Percentiles rank a stretch among this genome's conserved stretches.
Conservation (phyloP, 2,329 filamentous ascomycete genomes). For the Penicillium sp. region DNA sequence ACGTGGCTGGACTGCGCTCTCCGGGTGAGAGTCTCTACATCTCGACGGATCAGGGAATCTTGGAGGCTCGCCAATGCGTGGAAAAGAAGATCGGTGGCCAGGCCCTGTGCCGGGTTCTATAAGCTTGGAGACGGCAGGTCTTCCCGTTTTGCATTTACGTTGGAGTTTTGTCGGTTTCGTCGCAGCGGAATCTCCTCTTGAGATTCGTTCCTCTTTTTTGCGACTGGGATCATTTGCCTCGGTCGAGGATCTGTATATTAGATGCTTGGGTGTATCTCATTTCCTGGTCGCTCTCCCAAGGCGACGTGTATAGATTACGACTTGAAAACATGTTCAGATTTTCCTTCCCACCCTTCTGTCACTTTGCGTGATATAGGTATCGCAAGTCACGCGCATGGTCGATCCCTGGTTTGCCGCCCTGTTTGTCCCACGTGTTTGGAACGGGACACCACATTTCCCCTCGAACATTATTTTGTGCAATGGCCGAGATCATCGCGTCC, state of each 20-base stretch:
- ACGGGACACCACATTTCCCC: not conserved
- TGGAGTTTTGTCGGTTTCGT: conserved; percentile 38
- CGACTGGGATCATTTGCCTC: conserved; percentile 35
- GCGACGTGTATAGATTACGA: conserved; percentile 27
- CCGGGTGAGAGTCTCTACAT: conserved; percentile 82
- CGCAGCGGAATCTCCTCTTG: conserved; percentile 32
- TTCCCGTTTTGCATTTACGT: conserved; percentile 35
- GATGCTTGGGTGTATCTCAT: conserved; percentile 30
- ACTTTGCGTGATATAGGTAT: not conserved
- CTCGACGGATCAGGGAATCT: conserved; percentile 70
- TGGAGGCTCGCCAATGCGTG: conserved; percentile 80
- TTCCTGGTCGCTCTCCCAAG: conserved; percentile 15
- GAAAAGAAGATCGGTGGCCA: conserved; percentile 77
- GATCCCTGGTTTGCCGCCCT: conserved; percentile 2
- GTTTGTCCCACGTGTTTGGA: not conserved
- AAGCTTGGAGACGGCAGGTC: conserved; percentile 11
- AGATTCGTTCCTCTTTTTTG: conserved; percentile 28
- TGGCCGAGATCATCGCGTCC: conserved; percentile 6
- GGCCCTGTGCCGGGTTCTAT: conserved; percentile 68
- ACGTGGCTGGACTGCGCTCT: conserved; percentile 68
- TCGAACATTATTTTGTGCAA: not conserved
- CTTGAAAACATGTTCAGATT: conserved; percentile 20
- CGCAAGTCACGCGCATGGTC: conserved; percentile 5
- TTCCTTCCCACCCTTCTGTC: not conserved
- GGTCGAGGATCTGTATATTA: conserved; percentile 37